Evolutionary conservation across 306 rosid genomes (phyloP), one percentile per base, ranked within the genome.

Genomic region (Dalbergia cultrata): DNA sequence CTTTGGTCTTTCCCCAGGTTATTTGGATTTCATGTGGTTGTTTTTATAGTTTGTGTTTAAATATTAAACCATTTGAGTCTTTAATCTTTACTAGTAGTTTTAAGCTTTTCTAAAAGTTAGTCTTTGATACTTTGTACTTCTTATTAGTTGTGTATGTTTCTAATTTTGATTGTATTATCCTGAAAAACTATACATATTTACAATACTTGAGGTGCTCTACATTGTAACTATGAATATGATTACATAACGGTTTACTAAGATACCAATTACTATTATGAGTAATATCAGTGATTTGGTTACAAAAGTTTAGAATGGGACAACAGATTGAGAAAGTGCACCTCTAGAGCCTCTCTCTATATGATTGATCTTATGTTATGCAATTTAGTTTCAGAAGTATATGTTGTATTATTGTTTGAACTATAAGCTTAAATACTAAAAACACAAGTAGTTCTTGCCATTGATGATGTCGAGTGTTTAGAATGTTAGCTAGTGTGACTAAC

Each of bases 351-450:
- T 53, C 49, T 58, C 22, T 69, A 50, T 21, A 21, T 18, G 58
- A 14, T 54, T 73, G 50, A 67, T 67, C 39, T 70, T 43, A 16
- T 43, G 35, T 61, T 56, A 70, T 53, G 44, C 79, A 64, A 77
- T 70, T 7, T 56, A 64, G 63, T 70, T 62, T 47, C 35, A 37
- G 7, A 12, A 50, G 7, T 59, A 16, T 59, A 16, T 13, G 44
- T 8, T 35, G 22, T 47, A 22, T 35, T 72, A 34, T 16, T 45
- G 43, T 72, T 77, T 72, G 49, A 21, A 70, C 64, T 4, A 14
- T 47, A 19, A 62, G 61, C 71, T 74, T 9, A 47, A 61, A 69
- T 60, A 12, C 70, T 19, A 12, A 57, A 56, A 57, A 17, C 60
- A 14, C 45, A 52, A 13, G 19, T 50, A 41, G 11, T 58, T 14